Conservation (phyloP, 164 flowering plant genomes). For the Hamamelis virginiana region DNA sequence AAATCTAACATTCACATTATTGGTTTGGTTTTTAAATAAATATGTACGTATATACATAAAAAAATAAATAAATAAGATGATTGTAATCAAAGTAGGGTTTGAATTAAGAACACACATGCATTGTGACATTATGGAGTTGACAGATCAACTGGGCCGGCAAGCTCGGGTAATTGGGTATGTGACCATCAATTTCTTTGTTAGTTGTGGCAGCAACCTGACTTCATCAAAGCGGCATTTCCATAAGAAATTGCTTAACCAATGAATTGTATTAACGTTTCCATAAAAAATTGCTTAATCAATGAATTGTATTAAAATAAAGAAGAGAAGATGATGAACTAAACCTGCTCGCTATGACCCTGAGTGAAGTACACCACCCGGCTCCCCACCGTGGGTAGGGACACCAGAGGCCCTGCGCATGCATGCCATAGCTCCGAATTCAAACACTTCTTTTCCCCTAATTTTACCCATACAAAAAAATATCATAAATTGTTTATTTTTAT, state of each 20-base stretch:
- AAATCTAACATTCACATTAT: neutral
- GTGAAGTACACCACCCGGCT: conserved; percentile 85
- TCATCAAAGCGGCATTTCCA: conserved; percentile 6
- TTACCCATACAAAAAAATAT: neutral
- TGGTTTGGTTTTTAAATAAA: too few species aligned
- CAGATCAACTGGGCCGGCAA: conserved; percentile 84
- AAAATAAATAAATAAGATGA: neutral
- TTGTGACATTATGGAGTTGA: conserved; percentile 83
- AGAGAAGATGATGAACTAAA: neutral
- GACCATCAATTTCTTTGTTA: conserved; percentile 77
- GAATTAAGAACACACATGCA: conserved; percentile 62
- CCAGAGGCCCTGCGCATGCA: conserved; percentile 94
- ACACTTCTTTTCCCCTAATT: conserved; percentile 70
- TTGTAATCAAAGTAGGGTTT: neutral
- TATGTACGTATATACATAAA: neutral
- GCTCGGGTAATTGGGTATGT: conserved; percentile 83
- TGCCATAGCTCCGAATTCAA: conserved; percentile 95
- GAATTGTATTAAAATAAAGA: neutral
- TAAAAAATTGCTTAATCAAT: neutral
- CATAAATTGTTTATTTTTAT: neutral
- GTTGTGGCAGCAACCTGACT: conserved; percentile 78
- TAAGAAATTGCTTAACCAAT: neutral
- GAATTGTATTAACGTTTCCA: neutral
- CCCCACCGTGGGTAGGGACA: conserved; percentile 73
- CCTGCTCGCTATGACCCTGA: conserved; percentile 97